Percentiles rank a stretch among this genome's conserved stretches.
These are phyloP conservation scores for Cucumis cinereus DNA, from an alignment of 306 rosid species.

Conservation along the genomic window DNA sequence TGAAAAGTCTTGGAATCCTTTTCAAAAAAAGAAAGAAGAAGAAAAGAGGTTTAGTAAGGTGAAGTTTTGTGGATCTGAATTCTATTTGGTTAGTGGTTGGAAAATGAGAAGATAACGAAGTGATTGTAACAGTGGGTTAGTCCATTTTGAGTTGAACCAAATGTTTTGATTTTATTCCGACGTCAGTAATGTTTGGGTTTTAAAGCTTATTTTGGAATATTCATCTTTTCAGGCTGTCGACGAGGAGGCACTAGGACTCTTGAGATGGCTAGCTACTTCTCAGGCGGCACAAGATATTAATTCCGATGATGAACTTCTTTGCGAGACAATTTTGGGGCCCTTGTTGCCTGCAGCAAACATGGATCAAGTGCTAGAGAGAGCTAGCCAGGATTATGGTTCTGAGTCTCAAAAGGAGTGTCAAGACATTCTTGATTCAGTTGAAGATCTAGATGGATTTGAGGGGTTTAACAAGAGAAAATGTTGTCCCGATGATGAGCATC, in stretches of 20 bases:
- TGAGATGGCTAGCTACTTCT: slow-evolving; percentile 79
- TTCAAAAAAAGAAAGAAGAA: not conserved
- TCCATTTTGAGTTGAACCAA: not conserved
- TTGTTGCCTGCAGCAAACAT: slow-evolving; percentile 59
- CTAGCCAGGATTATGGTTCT: slow-evolving; percentile 52
- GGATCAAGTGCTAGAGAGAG: slow-evolving; percentile 70
- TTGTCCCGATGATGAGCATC: slow-evolving; percentile 17
- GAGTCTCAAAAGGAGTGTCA: slow-evolving; percentile 93
- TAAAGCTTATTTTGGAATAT: not conserved
- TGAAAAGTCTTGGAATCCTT: too few relatives aligned
- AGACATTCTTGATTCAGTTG: slow-evolving; percentile 85
- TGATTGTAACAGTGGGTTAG: not conserved
- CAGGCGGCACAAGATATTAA: slow-evolving; percentile 64
- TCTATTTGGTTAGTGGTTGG: not conserved
- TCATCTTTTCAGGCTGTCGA: slow-evolving; percentile 36
- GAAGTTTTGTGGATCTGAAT: not conserved
- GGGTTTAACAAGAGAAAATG: slow-evolving; percentile 24
- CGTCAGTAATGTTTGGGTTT: not conserved
- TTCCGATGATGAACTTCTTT: slow-evolving; percentile 76
- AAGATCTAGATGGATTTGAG: slow-evolving; percentile 41
- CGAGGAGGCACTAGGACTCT: slow-evolving; percentile 60
- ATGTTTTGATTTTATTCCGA: not conserved
- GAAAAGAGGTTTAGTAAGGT: not conserved
- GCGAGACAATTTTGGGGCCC: slow-evolving; percentile 67
- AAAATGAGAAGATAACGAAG: not conserved